Conservation (phyloP, 129 eudicot genomes). For the Saposhnikovia divaricata region DNA sequence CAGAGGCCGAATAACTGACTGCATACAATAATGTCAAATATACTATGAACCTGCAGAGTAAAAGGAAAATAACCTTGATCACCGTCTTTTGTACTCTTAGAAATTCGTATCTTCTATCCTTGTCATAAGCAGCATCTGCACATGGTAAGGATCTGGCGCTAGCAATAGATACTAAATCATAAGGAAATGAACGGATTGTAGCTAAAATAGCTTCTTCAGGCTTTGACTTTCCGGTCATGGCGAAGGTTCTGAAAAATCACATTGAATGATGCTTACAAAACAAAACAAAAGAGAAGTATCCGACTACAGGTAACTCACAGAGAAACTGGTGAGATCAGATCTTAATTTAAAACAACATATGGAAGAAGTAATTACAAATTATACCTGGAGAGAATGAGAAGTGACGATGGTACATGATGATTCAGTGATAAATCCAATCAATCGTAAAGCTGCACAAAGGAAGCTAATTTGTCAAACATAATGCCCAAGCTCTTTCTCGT, state of each 20-base stretch:
- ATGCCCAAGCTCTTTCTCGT: background rate
- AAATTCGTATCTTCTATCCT: slow-evolving; percentile 29
- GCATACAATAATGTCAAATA: too few relatives aligned
- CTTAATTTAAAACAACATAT: background rate
- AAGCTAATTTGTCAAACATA: slow-evolving; percentile 3
- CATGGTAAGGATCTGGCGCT: slow-evolving; percentile 71
- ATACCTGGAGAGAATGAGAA: slow-evolving; percentile 91
- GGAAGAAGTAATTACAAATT: background rate
- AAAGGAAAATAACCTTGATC: slow-evolving; percentile 55
- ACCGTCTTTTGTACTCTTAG: slow-evolving; percentile 89
- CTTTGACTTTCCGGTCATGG: slow-evolving; percentile 67
- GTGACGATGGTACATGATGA: slow-evolving; percentile 93
- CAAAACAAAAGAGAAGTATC: too few relatives aligned
- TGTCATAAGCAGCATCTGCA: slow-evolving; percentile 83
- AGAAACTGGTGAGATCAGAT: background rate
- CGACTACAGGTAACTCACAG: background rate
- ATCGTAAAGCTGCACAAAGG: slow-evolving; percentile 64
- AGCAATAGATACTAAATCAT: slow-evolving; percentile 85
- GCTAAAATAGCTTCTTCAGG: slow-evolving; percentile 93
- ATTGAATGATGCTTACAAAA: background rate
- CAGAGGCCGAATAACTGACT: too few relatives aligned
- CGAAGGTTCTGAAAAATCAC: slow-evolving; percentile 57
- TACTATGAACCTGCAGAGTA: too few relatives aligned
- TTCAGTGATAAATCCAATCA: slow-evolving; percentile 94
- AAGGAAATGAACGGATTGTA: slow-evolving; percentile 83